Evolutionary conservation across 345 rosid genomes (phyloP).

Genomic region (Salix viminalis): DNA sequence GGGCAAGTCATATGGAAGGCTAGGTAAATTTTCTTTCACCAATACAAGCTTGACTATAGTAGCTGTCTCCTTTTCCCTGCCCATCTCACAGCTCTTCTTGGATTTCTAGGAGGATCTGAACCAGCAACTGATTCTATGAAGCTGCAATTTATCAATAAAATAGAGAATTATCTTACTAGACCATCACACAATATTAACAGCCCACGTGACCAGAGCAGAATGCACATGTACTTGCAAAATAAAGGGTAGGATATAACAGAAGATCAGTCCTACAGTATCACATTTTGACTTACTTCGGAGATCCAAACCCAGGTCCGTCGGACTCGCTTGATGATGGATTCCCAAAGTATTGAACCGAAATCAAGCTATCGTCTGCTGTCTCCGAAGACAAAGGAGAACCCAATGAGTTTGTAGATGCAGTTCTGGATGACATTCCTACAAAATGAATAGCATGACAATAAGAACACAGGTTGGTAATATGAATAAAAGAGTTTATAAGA

Average conservation of each 20-base stretch:
- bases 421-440: conserved; percentile 65
- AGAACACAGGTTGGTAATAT: not conserved
- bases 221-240: not conserved
- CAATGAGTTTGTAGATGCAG: conserved; percentile 27
- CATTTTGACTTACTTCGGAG: conserved; percentile 38
- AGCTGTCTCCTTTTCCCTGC: not conserved
- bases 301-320: conserved; percentile 31
- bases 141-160: conserved; percentile 31
- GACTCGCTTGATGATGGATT: conserved; percentile 42
- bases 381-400: conserved; percentile 47
- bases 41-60: not conserved
- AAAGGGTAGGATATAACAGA: not conserved
- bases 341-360: conserved; percentile 49
- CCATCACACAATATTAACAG: not conserved
- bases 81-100: conserved; percentile 32
- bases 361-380: conserved; percentile 37
- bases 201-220: not conserved
- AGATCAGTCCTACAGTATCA: not conserved
- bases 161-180: not conserved
- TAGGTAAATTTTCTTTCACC: not conserved
- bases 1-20: not conserved
- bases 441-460: not conserved
- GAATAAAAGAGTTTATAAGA: not conserved
- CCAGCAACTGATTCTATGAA: conserved; percentile 46
- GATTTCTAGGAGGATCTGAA: conserved; percentile 32